Evolutionary conservation across 2,329 filamentous ascomycete species (phyloP).

Genomic region (Talaromyces atroroseus): DNA sequence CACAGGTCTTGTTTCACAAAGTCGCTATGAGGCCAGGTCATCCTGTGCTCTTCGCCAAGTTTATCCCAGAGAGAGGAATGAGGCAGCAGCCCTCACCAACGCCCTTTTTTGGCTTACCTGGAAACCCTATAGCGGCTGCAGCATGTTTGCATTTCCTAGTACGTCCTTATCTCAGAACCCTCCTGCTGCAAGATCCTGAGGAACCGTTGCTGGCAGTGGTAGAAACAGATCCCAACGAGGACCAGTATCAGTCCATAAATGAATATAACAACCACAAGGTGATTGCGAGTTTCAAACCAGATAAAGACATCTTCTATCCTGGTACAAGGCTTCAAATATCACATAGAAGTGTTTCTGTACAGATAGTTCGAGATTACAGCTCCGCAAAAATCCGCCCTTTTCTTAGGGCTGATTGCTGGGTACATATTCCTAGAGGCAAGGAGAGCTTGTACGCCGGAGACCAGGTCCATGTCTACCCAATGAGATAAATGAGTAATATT

Average conservation of each 20-base stretch:
- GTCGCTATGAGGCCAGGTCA: conserved; percentile 26
- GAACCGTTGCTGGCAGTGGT: background rate
- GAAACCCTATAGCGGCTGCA: conserved; percentile 24
- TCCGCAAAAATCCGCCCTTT: conserved; percentile 21
- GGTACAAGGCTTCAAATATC: background rate
- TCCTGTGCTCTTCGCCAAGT: conserved; percentile 23
- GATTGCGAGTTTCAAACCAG: background rate
- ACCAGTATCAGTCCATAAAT: background rate
- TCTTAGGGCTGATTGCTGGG: conserved; percentile 21
- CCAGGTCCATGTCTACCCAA: conserved; percentile 13
- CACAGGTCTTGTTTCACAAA: conserved; percentile 22
- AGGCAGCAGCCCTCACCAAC: background rate
- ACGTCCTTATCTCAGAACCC: conserved; percentile 19
- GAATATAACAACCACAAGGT: background rate
- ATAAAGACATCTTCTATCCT: conserved; percentile 12
- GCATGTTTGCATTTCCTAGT: conserved; percentile 26
- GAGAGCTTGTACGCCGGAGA: conserved; percentile 14
- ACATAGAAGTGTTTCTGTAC: conserved; percentile 4
- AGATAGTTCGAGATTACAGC: conserved; percentile 19
- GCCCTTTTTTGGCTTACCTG: conserved; percentile 25
- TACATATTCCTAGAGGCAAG: conserved; percentile 18
- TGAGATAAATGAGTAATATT: background rate
- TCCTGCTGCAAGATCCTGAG: conserved; percentile 11
- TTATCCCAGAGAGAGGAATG: background rate
- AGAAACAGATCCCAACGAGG: background rate